Base-by-base conservation (phyloP, 2,329 filamentous ascomycete genomes). In the Pyrenophora teres region DNA sequence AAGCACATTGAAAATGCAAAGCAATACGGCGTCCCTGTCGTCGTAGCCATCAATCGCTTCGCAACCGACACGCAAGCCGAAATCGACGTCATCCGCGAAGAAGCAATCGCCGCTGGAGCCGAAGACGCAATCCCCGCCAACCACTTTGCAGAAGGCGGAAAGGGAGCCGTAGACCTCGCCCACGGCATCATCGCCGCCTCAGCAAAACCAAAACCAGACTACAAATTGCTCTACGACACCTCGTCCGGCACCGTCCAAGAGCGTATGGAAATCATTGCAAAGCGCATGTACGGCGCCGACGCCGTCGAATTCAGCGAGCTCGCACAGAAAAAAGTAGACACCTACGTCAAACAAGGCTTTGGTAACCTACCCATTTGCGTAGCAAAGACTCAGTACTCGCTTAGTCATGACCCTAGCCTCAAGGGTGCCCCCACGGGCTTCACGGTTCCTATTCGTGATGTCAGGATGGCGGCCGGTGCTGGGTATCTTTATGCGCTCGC, bases 1-100 rank as follows among this genome's bases (percentile, higher is more conserved):
- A 97, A 97, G 81, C 94, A 99, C 72, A 96, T 99, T 63, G 77
- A 84, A 64, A 97, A 97, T 64, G 94, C 94, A 49, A 90, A 85
- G 74, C 81, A 84, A 9, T 99, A 95, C 68, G 94, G 94, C 36
- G 85, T 97, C 16, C 93, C 94, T 5, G 93, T 99, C 6, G 88
- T 99, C 13, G 93, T 99, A 12, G 94, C 93, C 45, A 94, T 99
- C 81, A 99, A 99, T 82, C 91, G 89, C 75, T 97, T 99, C 74
- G 84, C 89, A 56, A 96, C 92, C 5, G 94, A 99, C 71, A 97
- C 92, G 2, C 88, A 93, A 12, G 92, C 92, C 46, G 94, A 99
- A 74, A 88, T 97, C 55, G 85, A 88, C 32, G 88, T 94, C 56
- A 86, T 99, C 63, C 87, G 89, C 50, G 92, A 97, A 73, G 93